phyloP scores from a whole-genome alignment of 306 rosid genomes.

The Gastrolobium bilobum region DNA sequence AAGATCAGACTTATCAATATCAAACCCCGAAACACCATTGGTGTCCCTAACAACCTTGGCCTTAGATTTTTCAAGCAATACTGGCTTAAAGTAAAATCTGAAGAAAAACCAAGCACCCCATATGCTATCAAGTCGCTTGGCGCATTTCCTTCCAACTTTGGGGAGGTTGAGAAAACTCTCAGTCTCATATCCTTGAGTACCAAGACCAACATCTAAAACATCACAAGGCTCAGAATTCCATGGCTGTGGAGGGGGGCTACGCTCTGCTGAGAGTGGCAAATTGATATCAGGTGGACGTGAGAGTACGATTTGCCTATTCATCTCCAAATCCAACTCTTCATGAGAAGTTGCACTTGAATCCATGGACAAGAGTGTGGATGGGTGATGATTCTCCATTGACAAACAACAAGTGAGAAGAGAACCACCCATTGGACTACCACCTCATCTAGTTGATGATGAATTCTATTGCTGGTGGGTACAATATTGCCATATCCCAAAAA shows the following conservation, averaged over 20 bases:
- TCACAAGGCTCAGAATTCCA: constrained; percentile 57
- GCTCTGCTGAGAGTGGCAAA: constrained; percentile 45
- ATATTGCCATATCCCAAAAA: constrained; percentile 51
- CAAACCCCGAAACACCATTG: too few relatives aligned
- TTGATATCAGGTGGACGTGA: constrained; percentile 49
- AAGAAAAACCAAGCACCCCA: too few relatives aligned
- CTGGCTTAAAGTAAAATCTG: too few relatives aligned
- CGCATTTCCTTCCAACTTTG: too few relatives aligned
- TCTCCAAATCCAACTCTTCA: constrained; percentile 62
- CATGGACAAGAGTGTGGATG: constrained; percentile 61
- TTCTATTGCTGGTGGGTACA: constrained; percentile 53
- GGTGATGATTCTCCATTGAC: constrained; percentile 59
- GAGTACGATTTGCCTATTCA: constrained; percentile 51
- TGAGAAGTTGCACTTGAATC: constrained; percentile 57
- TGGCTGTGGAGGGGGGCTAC: constrained; percentile 55
- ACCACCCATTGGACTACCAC: constrained; percentile 51
- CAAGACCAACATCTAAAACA: background rate
- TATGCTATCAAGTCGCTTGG: too few relatives aligned
- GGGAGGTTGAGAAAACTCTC: too few relatives aligned
- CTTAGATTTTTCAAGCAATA: too few relatives aligned
- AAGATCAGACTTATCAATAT: too few relatives aligned
- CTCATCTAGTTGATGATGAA: constrained; percentile 51
- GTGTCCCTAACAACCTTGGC: too few relatives aligned
- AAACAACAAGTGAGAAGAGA: constrained; percentile 55
- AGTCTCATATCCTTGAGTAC: too few relatives aligned